Evolutionary conservation across 352 stramenopile species (phyloP).

Genomic region (Pythium plurisporium): DNA sequence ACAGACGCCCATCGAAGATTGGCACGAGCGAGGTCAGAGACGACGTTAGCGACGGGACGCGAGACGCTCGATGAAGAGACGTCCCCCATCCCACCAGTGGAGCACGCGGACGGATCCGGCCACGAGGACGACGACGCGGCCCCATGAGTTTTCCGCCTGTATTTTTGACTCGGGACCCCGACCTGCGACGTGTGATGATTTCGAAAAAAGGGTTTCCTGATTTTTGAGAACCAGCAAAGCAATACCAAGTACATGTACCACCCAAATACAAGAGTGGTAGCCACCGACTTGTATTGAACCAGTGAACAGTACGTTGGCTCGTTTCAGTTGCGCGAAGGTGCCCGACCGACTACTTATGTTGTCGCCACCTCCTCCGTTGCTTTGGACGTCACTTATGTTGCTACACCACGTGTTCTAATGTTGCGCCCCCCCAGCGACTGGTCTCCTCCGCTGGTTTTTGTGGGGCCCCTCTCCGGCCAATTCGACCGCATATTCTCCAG

Average conservation of each 20-base stretch:
- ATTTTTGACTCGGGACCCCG: background rate
- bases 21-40: too few species aligned
- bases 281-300: background rate
- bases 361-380: background rate
- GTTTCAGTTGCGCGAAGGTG: conserved; percentile 9
- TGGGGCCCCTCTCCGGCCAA: background rate
- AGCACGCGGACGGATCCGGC: too few species aligned
- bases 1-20: conserved; percentile 41
- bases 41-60: too few species aligned
- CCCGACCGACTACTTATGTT: background rate
- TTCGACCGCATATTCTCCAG: too few species aligned
- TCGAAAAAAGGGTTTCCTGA: too few species aligned
- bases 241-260: too few species aligned
- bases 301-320: background rate
- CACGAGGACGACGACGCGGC: background rate
- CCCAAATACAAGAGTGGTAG: background rate
- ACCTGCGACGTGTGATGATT: conserved; percentile 2
- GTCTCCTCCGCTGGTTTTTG: conserved; percentile 22
- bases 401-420: conserved; percentile 2
- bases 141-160: background rate
- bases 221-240: too few species aligned
- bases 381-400: too few species aligned
- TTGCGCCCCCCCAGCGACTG: conserved; percentile 18
- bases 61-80: background rate
- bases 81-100: too few species aligned